These are phyloP conservation scores for Aspergillus affinis DNA, from an alignment of 495 filamentous ascomycete genomes.

Conservation along the genomic window DNA sequence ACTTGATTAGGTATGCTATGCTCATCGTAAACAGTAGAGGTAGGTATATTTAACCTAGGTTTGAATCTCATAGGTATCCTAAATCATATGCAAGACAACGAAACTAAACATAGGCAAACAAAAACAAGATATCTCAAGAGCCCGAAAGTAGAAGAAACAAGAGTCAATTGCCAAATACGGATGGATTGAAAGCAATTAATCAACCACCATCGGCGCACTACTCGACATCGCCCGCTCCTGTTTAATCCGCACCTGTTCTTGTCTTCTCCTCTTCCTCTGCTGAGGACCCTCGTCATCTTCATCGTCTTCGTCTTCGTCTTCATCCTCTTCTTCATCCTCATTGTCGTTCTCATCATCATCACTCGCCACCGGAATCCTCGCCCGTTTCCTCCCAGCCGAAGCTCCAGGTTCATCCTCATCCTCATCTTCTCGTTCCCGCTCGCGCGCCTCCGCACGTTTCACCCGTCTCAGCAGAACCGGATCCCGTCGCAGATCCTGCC, in stretches of 20 bases:
- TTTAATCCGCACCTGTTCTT: neutral
- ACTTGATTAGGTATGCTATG: too few relatives aligned
- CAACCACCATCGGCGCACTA: neutral
- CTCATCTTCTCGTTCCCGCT: conserved; percentile 38
- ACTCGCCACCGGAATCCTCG: conserved; percentile 23
- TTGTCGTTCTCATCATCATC: conserved; percentile 27
- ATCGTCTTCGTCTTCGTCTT: conserved; percentile 14
- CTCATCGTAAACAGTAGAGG: neutral
- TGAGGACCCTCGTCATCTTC: conserved; percentile 4
- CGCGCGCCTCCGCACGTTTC: conserved; percentile 33
- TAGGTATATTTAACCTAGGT: neutral
- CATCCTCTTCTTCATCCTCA: conserved; percentile 19
- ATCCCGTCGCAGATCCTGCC: conserved; percentile 42
- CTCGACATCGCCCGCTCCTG: neutral
- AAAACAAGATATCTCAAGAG: too few relatives aligned
- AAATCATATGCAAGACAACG: too few relatives aligned
- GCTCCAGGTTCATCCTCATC: conserved; percentile 12
- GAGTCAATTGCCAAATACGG: too few relatives aligned
- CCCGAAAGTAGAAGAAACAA: too few relatives aligned
- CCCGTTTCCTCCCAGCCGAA: conserved; percentile 7
- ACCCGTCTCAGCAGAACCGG: conserved; percentile 44
- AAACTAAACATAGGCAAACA: neutral
- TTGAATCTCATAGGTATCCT: too few relatives aligned
- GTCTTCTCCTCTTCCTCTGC: neutral
- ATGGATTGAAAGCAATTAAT: too few relatives aligned